Evolutionary conservation across 192 early-diverging fungal species (phyloP), one percentile per base, ranked within the genome.

Genomic region (Gamsiella multidivaricata): DNA sequence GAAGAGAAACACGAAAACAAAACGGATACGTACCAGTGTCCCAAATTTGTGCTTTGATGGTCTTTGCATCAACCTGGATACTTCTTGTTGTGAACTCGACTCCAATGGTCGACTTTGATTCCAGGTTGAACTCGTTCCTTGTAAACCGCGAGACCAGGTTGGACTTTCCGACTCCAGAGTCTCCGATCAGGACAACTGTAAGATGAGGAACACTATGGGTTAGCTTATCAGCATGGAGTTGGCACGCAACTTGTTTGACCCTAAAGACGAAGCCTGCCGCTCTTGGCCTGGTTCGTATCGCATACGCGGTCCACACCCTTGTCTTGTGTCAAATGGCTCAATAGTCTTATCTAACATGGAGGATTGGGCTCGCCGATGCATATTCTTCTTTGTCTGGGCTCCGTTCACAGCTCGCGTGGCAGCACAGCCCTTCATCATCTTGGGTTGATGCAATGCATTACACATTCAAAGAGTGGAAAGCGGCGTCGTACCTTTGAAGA

Each of bases 11-110:
- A 26, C 18, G 36, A 43, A 45, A 43, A 65, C 46, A 34, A 17
- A 29, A 34, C 4, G 47, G 47, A 58, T 15, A 52, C 62, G 72
- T 80, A 87, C 95, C 97, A 61, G 97, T 99, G 86, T 99, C 97
- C 97, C 97, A 99, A 83, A 99, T 98, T 82, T 99, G 97, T 47
- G 95, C 95, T 85, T 98, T 99, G 83, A 99, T 96, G 15, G 93
- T 96, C 87, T 99, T 99, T 65, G 88, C 85, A 63, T 99, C 96
- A 39, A 99, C 95, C 79, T 97, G 92, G 69, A 99, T 97, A 84
- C 89, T 93, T 66, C 96, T 87, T 32, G 95, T 98, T 41, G 95
- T 96, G 83, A 98, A 99, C 79, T 99, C 97, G 54, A 99, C 95
- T 72, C 97, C 97, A 83, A 99, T 99, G 55, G 97, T 99, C 33